These are phyloP conservation scores for Gossypium davidsonii DNA, from an alignment of 441 rosid genomes.

Conservation along the genomic window DNA sequence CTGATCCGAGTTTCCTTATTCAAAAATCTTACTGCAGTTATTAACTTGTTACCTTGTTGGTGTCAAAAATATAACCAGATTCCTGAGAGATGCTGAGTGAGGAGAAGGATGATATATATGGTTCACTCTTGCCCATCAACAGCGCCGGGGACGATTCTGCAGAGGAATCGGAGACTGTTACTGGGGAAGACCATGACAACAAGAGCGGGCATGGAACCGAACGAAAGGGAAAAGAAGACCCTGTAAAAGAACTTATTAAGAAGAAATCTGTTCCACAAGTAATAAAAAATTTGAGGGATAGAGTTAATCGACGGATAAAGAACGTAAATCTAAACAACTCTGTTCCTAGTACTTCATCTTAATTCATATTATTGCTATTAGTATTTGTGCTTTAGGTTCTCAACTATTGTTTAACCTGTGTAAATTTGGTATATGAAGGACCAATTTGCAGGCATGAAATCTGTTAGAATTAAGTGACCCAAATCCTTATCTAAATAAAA, in stretches of 20 bases:
- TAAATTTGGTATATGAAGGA: background rate
- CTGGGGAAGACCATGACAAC: too few species aligned
- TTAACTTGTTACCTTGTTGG: background rate
- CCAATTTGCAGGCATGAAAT: background rate
- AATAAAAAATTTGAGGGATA: background rate
- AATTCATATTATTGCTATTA: background rate
- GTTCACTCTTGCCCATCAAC: background rate
- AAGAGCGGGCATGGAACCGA: too few species aligned
- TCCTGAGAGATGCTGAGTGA: background rate
- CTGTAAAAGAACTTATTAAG: background rate
- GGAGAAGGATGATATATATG: background rate
- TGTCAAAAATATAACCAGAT: background rate
- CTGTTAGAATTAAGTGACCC: too few species aligned
- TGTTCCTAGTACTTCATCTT: background rate
- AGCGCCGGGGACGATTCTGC: background rate
- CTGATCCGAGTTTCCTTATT: background rate
- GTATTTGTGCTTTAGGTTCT: background rate
- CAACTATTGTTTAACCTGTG: background rate
- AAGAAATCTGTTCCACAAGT: background rate
- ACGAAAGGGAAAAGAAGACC: background rate
- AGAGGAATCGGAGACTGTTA: background rate
- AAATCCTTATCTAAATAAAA: too few species aligned
- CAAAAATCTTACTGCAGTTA: background rate
- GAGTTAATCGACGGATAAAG: background rate
- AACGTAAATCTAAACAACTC: background rate